Evolutionary conservation across 1,284 basidiomycete species (phyloP).

Genomic region (Exsudoporus floridanus): DNA sequence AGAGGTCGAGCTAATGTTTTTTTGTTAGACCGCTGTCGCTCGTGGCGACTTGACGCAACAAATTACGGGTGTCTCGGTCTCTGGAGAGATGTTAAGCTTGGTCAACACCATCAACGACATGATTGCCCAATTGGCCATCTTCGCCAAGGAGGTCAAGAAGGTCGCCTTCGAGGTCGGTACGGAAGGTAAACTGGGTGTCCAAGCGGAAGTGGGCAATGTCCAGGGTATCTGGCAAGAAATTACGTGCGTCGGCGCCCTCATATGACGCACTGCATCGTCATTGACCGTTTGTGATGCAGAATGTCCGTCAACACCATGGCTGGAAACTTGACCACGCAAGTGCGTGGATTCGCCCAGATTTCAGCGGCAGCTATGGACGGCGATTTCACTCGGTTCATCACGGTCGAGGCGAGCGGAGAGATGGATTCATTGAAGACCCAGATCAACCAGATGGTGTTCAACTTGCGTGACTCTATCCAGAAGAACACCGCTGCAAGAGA

Average conservation of each 20-base stretch:
- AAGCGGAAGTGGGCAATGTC: slow-evolving; percentile 95
- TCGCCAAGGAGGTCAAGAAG: slow-evolving; percentile 92
- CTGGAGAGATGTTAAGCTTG: slow-evolving; percentile 93
- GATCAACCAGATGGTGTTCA: slow-evolving; percentile 99
- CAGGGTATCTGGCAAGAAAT: slow-evolving; percentile 99
- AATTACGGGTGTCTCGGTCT: slow-evolving; percentile 88
- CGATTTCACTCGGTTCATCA: slow-evolving; percentile 99
- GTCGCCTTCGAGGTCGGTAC: slow-evolving; percentile 95
- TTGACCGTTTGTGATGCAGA: slow-evolving; percentile 33
- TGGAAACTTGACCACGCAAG: slow-evolving; percentile 96
- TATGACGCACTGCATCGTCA: background rate
- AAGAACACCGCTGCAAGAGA: slow-evolving; percentile 98
- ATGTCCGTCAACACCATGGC: slow-evolving; percentile 96
- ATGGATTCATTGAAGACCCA: slow-evolving; percentile 99
- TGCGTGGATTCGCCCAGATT: slow-evolving; percentile 98
- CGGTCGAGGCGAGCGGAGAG: slow-evolving; percentile 96
- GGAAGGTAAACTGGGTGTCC: slow-evolving; percentile 95
- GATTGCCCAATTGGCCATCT: slow-evolving; percentile 95
- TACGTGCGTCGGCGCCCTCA: slow-evolving; percentile 64
- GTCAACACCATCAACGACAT: slow-evolving; percentile 95
- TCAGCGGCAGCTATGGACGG: slow-evolving; percentile 98
- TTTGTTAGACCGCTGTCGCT: slow-evolving; percentile 80
- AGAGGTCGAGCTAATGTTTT: slow-evolving; percentile 6
- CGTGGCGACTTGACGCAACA: slow-evolving; percentile 93
- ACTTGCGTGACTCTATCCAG: slow-evolving; percentile 95